These are phyloP conservation scores for Cercospora citrullina DNA, from an alignment of 2,329 filamentous ascomycete genomes.

Conservation along the genomic window DNA sequence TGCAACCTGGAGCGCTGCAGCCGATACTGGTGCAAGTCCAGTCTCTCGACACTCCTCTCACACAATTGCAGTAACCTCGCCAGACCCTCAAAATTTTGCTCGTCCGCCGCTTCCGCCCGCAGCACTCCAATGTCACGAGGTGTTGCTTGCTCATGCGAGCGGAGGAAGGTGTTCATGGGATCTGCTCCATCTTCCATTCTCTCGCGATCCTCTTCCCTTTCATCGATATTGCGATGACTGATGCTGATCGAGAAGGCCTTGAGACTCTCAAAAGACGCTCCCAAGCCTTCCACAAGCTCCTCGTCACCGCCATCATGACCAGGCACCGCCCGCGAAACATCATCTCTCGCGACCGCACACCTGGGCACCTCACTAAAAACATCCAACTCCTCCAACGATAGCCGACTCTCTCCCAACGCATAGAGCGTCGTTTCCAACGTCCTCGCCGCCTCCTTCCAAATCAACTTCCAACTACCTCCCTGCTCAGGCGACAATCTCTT, in stretches of 20 bases:
- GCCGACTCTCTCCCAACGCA: not conserved
- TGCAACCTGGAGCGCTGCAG: not conserved
- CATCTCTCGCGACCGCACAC: slow-evolving; percentile 5
- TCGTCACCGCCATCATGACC: not conserved
- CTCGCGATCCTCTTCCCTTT: not conserved
- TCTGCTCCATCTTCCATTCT: not conserved
- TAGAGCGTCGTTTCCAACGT: not conserved
- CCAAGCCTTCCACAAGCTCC: not conserved
- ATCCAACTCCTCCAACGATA: slow-evolving; percentile 9
- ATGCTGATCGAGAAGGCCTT: slow-evolving; percentile 11
- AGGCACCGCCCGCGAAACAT: not conserved
- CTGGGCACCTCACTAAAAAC: slow-evolving; percentile 7
- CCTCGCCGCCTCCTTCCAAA: not conserved
- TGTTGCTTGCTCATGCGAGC: not conserved
- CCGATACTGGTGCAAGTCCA: slow-evolving; percentile 16
- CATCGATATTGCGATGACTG: not conserved
- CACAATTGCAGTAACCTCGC: slow-evolving; percentile 10
- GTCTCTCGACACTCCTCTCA: slow-evolving; percentile 9
- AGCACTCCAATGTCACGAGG: slow-evolving; percentile 1
- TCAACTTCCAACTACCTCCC: too few relatives aligned
- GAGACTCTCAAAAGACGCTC: not conserved
- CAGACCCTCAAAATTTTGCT: slow-evolving; percentile 15
- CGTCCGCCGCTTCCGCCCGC: slow-evolving; percentile 11
- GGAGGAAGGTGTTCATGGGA: not conserved
- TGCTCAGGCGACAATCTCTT: not conserved